These are phyloP conservation scores for Podospora australis DNA, from an alignment of 495 filamentous ascomycete genomes.

Conservation along the genomic window DNA sequence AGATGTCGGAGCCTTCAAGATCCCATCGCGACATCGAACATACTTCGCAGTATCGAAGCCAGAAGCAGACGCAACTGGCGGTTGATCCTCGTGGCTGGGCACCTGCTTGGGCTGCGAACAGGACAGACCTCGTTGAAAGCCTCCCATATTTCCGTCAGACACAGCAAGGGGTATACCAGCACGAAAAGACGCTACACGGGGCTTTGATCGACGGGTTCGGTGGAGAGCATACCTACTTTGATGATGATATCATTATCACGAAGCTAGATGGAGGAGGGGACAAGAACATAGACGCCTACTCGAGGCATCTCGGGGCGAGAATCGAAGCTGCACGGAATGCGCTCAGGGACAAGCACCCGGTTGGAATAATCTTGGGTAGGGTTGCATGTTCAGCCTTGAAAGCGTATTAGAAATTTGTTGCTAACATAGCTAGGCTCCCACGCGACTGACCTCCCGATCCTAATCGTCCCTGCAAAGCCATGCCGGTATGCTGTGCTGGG, in stretches of 20 bases:
- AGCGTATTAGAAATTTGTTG: background rate
- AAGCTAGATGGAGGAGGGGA: conserved; percentile 2
- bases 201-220: background rate
- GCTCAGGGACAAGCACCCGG: background rate
- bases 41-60: too few species aligned
- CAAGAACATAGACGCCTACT: background rate
- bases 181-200: background rate
- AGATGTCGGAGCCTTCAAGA: too few species aligned
- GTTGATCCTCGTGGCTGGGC: conserved; percentile 1
- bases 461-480: background rate
- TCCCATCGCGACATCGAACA: too few species aligned
- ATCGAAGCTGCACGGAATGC: background rate
- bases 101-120: background rate
- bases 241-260: conserved; percentile 1
- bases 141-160: background rate
- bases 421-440: background rate
- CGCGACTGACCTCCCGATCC: background rate
- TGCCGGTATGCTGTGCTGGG: background rate
- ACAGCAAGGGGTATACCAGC: background rate
- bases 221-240: conserved; percentile 1
- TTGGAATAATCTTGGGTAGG: background rate
- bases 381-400: background rate
- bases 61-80: too few species aligned
- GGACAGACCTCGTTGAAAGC: background rate
- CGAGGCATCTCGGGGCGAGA: background rate